These are phyloP conservation scores for Toxoplasma gondii DNA, from an alignment of 169 alveolate species.

Conservation along the genomic window DNA sequence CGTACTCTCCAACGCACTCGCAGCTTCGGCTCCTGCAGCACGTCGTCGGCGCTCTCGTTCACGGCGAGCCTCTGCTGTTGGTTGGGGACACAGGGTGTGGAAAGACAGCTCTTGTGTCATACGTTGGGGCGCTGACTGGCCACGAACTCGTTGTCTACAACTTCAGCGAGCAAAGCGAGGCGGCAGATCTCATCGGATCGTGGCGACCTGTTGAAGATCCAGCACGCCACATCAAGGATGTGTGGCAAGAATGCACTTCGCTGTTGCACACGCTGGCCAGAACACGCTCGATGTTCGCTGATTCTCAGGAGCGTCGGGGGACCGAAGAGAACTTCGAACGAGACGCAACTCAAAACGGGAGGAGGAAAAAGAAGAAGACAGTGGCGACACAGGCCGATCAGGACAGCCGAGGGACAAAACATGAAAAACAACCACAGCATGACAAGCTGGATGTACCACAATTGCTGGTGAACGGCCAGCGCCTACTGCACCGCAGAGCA, in stretches of 20 bases:
- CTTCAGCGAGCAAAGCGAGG: constrained; percentile 92
- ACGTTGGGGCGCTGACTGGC: constrained; percentile 87
- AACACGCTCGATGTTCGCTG: neutral
- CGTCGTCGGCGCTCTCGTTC: constrained; percentile 79
- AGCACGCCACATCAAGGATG: neutral
- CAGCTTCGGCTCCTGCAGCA: constrained; percentile 87
- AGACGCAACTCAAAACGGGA: neutral
- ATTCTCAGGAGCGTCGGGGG: neutral
- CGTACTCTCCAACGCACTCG: constrained; percentile 70
- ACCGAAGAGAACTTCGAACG: neutral
- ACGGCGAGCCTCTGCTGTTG: constrained; percentile 94
- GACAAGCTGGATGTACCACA: neutral
- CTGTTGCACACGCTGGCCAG: neutral
- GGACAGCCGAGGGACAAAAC: neutral
- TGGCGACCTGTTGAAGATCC: constrained; percentile 57
- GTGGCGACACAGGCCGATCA: neutral
- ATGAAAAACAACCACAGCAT: neutral
- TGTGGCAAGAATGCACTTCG: constrained; percentile 8
- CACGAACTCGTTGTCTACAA: constrained; percentile 92
- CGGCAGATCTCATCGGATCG: constrained; percentile 91
- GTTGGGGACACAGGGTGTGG: constrained; percentile 99
- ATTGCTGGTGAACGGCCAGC: neutral
- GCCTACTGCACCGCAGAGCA: neutral
- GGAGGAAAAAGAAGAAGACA: neutral
- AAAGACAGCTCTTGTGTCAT: constrained; percentile 95